Evolutionary conservation across 108 stramenopile genomes (phyloP).

Genomic region (Fragilaria crotonensis): DNA sequence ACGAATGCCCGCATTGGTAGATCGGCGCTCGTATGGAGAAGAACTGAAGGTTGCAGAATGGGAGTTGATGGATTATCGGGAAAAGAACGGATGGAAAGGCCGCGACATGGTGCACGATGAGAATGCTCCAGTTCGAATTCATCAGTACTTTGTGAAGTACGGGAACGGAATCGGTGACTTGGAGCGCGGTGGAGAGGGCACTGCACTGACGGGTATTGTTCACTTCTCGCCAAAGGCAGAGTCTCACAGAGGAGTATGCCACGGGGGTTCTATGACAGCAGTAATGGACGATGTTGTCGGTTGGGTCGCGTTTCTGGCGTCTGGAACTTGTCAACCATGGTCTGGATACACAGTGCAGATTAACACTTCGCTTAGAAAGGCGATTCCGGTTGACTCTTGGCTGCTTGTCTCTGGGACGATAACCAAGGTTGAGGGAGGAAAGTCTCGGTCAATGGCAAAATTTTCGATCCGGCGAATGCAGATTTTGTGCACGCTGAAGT

Average conservation of each 20-base stretch:
- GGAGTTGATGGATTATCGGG: constrained; percentile 37
- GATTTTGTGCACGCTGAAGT: constrained; percentile 42
- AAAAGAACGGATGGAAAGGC: constrained; percentile 60
- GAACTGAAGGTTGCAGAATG: constrained; percentile 46
- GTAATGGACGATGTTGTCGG: constrained; percentile 83
- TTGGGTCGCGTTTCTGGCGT: constrained; percentile 66
- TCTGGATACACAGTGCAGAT: constrained; percentile 82
- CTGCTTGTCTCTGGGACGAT: constrained; percentile 45
- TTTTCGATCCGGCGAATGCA: constrained; percentile 23
- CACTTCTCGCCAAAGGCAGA: constrained; percentile 69
- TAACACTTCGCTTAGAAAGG: constrained; percentile 50
- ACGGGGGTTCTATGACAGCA: constrained; percentile 74
- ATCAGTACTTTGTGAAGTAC: constrained; percentile 51
- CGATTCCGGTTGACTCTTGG: constrained; percentile 47
- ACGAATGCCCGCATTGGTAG: background rate
- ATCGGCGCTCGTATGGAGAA: constrained; percentile 32
- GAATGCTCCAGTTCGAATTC: constrained; percentile 51
- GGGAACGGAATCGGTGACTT: constrained; percentile 2
- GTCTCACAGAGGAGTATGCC: constrained; percentile 74
- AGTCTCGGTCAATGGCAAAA: constrained; percentile 41
- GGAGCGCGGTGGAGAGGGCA: constrained; percentile 44
- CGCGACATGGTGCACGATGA: constrained; percentile 61
- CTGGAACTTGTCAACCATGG: constrained; percentile 66
- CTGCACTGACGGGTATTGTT: constrained; percentile 57
- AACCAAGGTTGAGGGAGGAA: constrained; percentile 59